phyloP scores from a whole-genome alignment of 2,329 filamentous ascomycete species.

The Dothiorella sarmentorum region DNA sequence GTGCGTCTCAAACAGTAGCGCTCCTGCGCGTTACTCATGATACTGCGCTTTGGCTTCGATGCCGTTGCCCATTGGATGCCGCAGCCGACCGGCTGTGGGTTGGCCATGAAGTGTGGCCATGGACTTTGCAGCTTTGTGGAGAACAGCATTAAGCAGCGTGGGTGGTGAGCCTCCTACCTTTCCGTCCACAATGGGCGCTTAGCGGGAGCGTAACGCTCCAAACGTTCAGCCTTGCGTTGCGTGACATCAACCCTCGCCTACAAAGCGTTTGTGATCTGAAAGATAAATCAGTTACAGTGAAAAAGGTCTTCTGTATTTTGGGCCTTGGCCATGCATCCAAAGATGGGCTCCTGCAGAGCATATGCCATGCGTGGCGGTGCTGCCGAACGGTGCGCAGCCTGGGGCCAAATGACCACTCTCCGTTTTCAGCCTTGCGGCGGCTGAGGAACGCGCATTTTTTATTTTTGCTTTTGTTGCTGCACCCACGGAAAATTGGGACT shows the following conservation, averaged over 20 bases:
- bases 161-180: background rate
- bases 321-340: background rate
- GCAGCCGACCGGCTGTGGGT: conserved; percentile 47
- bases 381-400: background rate
- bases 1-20: conserved; percentile 77
- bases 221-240: background rate
- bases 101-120: background rate
- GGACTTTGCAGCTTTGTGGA: background rate
- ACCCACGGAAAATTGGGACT: background rate
- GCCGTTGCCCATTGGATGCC: conserved; percentile 74
- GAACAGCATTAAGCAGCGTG: background rate
- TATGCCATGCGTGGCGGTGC: background rate
- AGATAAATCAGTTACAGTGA: background rate
- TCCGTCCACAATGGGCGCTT: background rate
- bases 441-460: background rate
- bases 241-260: background rate
- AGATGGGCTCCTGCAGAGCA: background rate
- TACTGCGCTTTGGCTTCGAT: conserved; percentile 76
- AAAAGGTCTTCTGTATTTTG: background rate
- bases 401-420: background rate
- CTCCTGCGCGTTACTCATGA: conserved; percentile 61
- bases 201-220: background rate
- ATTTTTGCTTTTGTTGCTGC: background rate
- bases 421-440: conserved; percentile 1
- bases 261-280: background rate